Conservation (phyloP, 2,329 filamentous ascomycete genomes). For the Zymoseptoria tritici region DNA sequence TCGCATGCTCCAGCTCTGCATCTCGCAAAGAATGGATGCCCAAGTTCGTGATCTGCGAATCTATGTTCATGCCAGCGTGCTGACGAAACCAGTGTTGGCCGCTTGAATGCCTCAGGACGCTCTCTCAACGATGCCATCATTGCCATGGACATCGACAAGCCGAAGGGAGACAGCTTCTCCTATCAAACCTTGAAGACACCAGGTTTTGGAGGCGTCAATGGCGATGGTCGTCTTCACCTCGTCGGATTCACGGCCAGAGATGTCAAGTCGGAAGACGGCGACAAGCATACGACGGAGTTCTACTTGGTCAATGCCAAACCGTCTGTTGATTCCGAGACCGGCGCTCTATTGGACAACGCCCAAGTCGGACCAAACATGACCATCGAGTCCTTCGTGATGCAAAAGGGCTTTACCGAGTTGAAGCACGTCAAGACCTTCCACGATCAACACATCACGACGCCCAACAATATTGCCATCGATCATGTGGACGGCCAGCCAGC, state of each 20-base stretch:
- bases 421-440: constrained; percentile 9
- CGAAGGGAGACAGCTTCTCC: constrained; percentile 10
- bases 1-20: constrained; percentile 14
- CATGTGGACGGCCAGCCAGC: constrained; percentile 1
- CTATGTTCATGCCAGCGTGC: background rate
- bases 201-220: constrained; percentile 8
- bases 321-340: constrained; percentile 8
- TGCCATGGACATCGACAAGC: constrained; percentile 17
- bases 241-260: constrained; percentile 12
- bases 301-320: constrained; percentile 15
- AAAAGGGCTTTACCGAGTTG: constrained; percentile 3
- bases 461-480: constrained; percentile 16
- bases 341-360: constrained; percentile 7
- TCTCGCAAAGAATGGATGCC: constrained; percentile 16
- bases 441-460: constrained; percentile 13
- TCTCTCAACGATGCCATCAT: constrained; percentile 16
- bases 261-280: background rate
- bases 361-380: constrained; percentile 11
- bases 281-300: constrained; percentile 4
- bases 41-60: constrained; percentile 7
- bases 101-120: constrained; percentile 15
- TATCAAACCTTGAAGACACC: constrained; percentile 13
- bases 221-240: constrained; percentile 13
- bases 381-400: constrained; percentile 14
- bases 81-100: constrained; percentile 5